Base-by-base conservation (phyloP, 768 basidiomycete genomes). In the Agaricus sinodeliciosus region DNA sequence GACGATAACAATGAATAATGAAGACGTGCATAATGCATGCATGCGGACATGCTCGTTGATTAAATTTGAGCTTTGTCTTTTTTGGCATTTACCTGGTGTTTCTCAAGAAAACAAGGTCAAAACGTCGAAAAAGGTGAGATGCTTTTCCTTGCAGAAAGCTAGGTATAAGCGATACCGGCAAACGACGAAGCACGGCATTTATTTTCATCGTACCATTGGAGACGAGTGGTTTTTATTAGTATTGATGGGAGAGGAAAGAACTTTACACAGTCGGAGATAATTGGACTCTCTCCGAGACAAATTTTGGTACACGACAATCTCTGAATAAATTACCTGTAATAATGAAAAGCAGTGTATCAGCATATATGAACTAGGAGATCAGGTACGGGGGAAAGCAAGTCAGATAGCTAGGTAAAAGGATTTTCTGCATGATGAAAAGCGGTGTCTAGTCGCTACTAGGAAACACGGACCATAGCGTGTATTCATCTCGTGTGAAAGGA, bases 401-500 rank as follows among this genome's bases (percentile, higher is more conserved):
- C 89, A 90, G 87, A 81, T 62, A 67, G 84, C 85, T 80, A 84
- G 77, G 85, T 76, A 66, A 65, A 61, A 59, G 57, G 62, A 64
- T 31, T 87, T 62, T 90, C 88, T 74, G 85, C 88, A 90, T 73
- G 67, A 67, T 74, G 70, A 71, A 70, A 79, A 82, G 86, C 85
- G 88, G 80, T 87, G 85, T 91, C 90, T 93, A 85, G 75, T 83
- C 87, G 83, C 86, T 81, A 82, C 87, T 91, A 84, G 81, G 90
- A 88, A 91, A 91, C 89, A 90, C 90, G 90, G 89, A 92, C 90
- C 90, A 90, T 87, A 87, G 87, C 87, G 67, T 59, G 65, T 58
- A 69, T 69, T 89, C 87, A 88, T 90, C 85, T 31, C 63, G 57
- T 55, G 48, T 53, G 60, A 62, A 59, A 55, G 45, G 55, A 59